Evolutionary conservation across 768 basidiomycete genomes (phyloP).

Genomic region (Sistotremastrum suecicum): DNA sequence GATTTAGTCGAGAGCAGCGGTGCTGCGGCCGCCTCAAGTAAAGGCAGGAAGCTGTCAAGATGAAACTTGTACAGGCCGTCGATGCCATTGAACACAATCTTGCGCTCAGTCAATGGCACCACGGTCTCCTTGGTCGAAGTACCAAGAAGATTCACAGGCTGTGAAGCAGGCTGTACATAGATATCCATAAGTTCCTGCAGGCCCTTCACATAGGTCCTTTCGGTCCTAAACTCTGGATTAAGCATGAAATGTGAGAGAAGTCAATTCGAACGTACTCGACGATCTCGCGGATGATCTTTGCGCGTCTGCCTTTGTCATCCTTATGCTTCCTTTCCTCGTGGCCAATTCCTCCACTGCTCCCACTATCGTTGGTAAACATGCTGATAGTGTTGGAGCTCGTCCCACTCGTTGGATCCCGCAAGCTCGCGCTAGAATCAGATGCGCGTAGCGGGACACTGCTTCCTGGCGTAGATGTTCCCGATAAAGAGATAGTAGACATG

Average conservation of each 20-base stretch:
- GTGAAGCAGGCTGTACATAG: slow-evolving; percentile 77
- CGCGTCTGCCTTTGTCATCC: slow-evolving; percentile 77
- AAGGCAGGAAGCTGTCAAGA: slow-evolving; percentile 82
- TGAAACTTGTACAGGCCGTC: slow-evolving; percentile 90
- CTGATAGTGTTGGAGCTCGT: slow-evolving; percentile 53
- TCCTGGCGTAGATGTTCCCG: slow-evolving; percentile 28
- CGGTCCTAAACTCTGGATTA: slow-evolving; percentile 47
- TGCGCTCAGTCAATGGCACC: slow-evolving; percentile 74
- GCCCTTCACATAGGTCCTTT: slow-evolving; percentile 90
- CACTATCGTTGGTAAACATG: slow-evolving; percentile 51
- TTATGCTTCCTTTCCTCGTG: slow-evolving; percentile 78
- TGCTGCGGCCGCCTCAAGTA: slow-evolving; percentile 64
- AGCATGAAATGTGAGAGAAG: background rate
- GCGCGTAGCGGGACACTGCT: slow-evolving; percentile 42
- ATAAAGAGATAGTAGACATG: slow-evolving; percentile 18
- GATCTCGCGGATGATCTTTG: slow-evolving; percentile 80
- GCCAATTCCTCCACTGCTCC: slow-evolving; percentile 31
- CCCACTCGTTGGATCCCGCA: slow-evolving; percentile 32
- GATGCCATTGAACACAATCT: slow-evolving; percentile 82
- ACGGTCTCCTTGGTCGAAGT: slow-evolving; percentile 64
- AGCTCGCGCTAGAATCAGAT: slow-evolving; percentile 42
- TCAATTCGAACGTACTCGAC: slow-evolving; percentile 47
- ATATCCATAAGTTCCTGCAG: slow-evolving; percentile 89
- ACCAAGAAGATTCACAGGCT: slow-evolving; percentile 53
- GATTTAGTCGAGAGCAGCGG: slow-evolving; percentile 42